Evolutionary conservation across 1,139 yeast genomes (phyloP).

Genomic region (Hansenula lynferdii): DNA sequence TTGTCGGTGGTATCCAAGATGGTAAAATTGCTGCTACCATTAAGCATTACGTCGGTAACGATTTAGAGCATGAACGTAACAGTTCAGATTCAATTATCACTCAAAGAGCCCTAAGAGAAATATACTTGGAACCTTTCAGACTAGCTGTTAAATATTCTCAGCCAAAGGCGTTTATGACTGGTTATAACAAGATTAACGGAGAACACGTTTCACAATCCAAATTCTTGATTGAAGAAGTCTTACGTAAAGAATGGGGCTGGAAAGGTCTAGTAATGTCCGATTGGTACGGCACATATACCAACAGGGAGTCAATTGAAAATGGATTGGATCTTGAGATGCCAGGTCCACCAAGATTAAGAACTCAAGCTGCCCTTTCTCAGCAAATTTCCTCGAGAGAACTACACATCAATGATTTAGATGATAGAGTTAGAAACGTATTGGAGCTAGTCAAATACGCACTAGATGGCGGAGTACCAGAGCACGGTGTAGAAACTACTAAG

Average conservation of each 20-base stretch:
- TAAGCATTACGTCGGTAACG: constrained; percentile 59
- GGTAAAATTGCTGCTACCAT: constrained; percentile 50
- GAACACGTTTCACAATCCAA: constrained; percentile 46
- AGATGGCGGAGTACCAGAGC: constrained; percentile 33
- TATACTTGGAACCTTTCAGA: constrained; percentile 59
- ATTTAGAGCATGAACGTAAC: constrained; percentile 51
- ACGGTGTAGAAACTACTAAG: constrained; percentile 31
- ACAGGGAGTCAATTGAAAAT: constrained; percentile 41
- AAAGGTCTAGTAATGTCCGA: constrained; percentile 55
- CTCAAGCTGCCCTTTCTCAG: constrained; percentile 33
- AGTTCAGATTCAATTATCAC: constrained; percentile 44
- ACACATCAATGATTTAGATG: constrained; percentile 25
- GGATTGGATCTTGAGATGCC: constrained; percentile 67
- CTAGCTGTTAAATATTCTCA: constrained; percentile 43
- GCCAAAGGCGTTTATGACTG: constrained; percentile 53
- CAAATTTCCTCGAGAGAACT: constrained; percentile 31
- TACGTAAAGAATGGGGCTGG: constrained; percentile 53
- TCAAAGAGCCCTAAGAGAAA: constrained; percentile 56
- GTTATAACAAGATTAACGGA: constrained; percentile 57
- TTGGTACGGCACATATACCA: constrained; percentile 58
- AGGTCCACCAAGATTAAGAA: constrained; percentile 49
- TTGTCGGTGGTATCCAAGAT: constrained; percentile 51
- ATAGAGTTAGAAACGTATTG: constrained; percentile 42
- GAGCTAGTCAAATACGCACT: constrained; percentile 39
- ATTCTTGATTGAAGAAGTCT: constrained; percentile 36